Base-by-base conservation (phyloP, 1,284 basidiomycete species). In the Leccinum solheimii region DNA sequence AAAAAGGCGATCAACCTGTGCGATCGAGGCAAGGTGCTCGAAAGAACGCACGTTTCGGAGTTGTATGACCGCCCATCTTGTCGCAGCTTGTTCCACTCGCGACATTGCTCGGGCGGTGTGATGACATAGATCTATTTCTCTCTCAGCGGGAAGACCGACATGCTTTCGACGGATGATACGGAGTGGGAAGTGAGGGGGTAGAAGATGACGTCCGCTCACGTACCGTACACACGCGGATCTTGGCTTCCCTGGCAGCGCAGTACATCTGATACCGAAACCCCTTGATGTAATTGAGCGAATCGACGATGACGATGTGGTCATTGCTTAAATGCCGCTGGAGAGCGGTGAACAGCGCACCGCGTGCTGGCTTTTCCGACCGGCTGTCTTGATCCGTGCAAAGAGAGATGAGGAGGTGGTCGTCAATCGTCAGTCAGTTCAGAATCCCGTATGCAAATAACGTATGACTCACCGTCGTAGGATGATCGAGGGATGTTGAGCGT, bases 261-360 rank as follows among this genome's bases (percentile, higher is more conserved):
- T 98, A 98, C 78, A 98, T 90, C 77, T 99, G 97, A 76, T 99
- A 99, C 43, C 97, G 86, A 72, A 95, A 98, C 7, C 94, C 91
- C 75, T 99, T 98, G 83, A 98, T 98, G 76, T 99, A 98, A 72
- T 98, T 97, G 66, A 93, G 85, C 7, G 90, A 87, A 69, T 99
- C 97, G 60, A 96, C 85, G 65, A 99, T 92, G 56, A 97, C 83
- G 68, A 98, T 86, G 0, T 86, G 91, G 67, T 91, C 87, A 36
- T 79, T 76, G 23, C 82, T 83, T 66, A 98, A 81, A 30, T 86
- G 81, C 16, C 97, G 84, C 66, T 91, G 93, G 54, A 95, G 83
- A 0, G 91, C 87, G 0, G 95, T 89, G 72, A 97, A 94, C n/a
- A 97, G 83, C 3, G 91, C 84, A 1, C 86, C 94, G 51, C 97